Conservation (phyloP, 306 rosid species). For the Cucurbita pepo region DNA sequence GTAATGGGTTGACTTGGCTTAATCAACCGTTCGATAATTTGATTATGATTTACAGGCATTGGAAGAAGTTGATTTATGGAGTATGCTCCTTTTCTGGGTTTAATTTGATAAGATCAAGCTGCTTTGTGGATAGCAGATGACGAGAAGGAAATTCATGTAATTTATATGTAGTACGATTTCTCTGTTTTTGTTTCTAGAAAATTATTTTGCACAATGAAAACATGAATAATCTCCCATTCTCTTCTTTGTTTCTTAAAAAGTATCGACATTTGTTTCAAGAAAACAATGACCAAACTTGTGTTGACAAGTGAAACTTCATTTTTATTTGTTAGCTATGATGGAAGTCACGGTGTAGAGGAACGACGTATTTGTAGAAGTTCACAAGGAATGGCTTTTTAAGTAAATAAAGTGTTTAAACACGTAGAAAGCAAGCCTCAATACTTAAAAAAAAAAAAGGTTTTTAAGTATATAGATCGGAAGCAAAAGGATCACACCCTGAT, state of each 20-base stretch:
- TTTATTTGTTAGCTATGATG: not conserved
- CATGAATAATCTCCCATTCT: not conserved
- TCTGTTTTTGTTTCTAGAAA: not conserved
- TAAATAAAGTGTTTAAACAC: too few relatives aligned
- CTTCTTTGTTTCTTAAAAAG: not conserved
- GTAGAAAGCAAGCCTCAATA: too few relatives aligned
- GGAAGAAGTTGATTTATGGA: not conserved
- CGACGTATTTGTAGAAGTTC: not conserved
- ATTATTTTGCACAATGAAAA: too few relatives aligned
- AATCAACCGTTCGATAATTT: not conserved
- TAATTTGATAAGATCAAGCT: not conserved
- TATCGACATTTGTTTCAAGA: not conserved
- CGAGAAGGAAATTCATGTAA: not conserved
- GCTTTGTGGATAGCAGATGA: not conserved
- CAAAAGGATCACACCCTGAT: too few relatives aligned
- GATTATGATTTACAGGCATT: not conserved
- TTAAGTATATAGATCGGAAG: too few relatives aligned
- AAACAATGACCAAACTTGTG: not conserved
- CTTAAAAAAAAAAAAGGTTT: too few relatives aligned
- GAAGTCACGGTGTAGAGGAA: not conserved
- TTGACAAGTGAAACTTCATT: not conserved
- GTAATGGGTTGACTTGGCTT: not conserved
- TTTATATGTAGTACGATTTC: not conserved
- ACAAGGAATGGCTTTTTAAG: not conserved
- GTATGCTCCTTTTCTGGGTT: not conserved